Conservation (phyloP, 768 basidiomycete species). For the Lactarius deliciosus region DNA sequence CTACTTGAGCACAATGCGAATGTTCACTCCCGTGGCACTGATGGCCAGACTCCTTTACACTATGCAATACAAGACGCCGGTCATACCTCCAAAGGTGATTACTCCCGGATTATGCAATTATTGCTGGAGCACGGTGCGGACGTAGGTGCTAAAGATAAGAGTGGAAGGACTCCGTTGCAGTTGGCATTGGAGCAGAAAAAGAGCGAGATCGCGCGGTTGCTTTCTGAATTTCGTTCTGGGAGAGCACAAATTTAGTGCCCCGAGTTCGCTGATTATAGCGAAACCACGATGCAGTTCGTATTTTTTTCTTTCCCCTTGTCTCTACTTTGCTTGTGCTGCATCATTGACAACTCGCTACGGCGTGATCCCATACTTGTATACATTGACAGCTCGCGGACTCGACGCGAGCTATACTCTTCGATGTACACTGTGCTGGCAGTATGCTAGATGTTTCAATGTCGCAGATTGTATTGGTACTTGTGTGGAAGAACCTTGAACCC, state of each 20-base stretch:
- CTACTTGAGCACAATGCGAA: neutral
- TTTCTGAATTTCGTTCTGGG: too few species aligned
- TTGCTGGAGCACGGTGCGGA: neutral
- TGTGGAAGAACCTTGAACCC: too few species aligned
- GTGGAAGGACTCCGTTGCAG: neutral
- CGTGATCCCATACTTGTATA: too few species aligned
- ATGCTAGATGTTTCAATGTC: too few species aligned
- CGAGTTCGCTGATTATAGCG: neutral
- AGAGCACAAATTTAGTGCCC: neutral
- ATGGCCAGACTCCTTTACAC: neutral
- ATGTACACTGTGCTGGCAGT: too few species aligned
- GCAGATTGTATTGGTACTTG: too few species aligned
- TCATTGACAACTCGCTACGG: too few species aligned
- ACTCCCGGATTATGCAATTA: neutral
- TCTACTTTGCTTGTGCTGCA: too few species aligned
- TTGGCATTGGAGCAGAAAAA: neutral
- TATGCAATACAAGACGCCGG: fast-evolving
- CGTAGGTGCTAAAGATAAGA: neutral
- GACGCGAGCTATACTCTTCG: too few species aligned
- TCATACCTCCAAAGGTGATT: neutral
- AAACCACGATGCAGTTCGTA: too few species aligned
- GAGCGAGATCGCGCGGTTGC: neutral
- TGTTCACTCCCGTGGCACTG: neutral
- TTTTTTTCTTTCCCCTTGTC: too few species aligned
- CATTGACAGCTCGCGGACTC: too few species aligned